Conservation (phyloP, 306 rosid species). For the Psophocarpus tetragonolobus region DNA sequence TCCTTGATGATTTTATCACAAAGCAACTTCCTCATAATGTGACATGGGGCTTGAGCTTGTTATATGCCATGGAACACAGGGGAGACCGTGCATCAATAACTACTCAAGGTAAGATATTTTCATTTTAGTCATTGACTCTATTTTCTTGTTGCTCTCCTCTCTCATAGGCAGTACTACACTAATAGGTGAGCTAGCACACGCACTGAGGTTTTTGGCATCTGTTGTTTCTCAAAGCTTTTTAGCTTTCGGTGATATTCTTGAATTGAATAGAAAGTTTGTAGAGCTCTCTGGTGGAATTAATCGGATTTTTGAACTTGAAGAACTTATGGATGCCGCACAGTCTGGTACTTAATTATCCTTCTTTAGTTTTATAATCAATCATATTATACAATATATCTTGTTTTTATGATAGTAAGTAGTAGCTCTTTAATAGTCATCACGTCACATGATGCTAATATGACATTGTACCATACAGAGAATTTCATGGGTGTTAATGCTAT, state of each 20-base stretch:
- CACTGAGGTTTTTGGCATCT: slow-evolving; percentile 87
- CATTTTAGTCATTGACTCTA: background rate
- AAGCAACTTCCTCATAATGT: slow-evolving; percentile 94
- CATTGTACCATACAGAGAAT: slow-evolving; percentile 40
- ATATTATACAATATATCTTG: background rate
- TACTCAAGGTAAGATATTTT: slow-evolving; percentile 61
- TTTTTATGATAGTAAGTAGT: slow-evolving; percentile 20
- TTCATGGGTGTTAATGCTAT: slow-evolving; percentile 36
- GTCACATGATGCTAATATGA: slow-evolving; percentile 1
- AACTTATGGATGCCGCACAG: slow-evolving; percentile 67
- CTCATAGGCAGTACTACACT: background rate
- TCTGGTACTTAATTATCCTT: slow-evolving; percentile 52
- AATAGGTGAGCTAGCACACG: slow-evolving; percentile 88
- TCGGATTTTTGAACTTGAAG: slow-evolving; percentile 86
- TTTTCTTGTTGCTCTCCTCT: slow-evolving; percentile 1
- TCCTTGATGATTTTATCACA: slow-evolving; percentile 78
- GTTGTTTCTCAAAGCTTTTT: slow-evolving; percentile 94
- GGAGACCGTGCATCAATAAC: slow-evolving; percentile 75
- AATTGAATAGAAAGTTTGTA: slow-evolving; percentile 71
- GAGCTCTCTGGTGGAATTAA: slow-evolving; percentile 85
- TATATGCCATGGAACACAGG: slow-evolving; percentile 79
- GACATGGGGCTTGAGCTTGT: slow-evolving; percentile 89
- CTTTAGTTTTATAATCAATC: background rate
- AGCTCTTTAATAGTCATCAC: background rate
- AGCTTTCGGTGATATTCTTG: slow-evolving; percentile 92